A percentile compares a stretch with the other conserved stretches of the same genome.
Evolutionary conservation across 1,139 yeast species (phyloP).

Genomic region (Scheffersomyces parashehatae): DNA sequence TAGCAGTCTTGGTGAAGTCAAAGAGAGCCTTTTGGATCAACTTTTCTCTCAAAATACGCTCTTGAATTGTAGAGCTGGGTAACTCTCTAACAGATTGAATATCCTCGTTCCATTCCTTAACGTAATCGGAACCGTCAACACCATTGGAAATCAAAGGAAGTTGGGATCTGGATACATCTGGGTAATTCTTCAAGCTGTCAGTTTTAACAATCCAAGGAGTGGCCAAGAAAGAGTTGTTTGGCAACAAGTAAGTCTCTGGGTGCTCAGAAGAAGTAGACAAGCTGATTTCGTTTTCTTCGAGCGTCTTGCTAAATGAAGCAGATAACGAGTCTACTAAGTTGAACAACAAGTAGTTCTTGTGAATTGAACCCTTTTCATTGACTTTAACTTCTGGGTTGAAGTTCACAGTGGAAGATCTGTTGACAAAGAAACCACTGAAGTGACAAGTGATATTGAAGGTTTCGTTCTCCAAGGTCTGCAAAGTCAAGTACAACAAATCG

Average conservation of each 20-base stretch:
- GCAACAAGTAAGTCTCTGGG: constrained; percentile 58
- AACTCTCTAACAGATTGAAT: constrained; percentile 79
- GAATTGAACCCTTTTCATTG: constrained; percentile 37
- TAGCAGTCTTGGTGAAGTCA: constrained; percentile 77
- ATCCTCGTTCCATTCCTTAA: constrained; percentile 89
- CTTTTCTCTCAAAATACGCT: constrained; percentile 75
- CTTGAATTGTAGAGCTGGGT: constrained; percentile 57
- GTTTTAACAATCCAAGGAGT: constrained; percentile 74
- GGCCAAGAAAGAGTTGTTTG: constrained; percentile 60
- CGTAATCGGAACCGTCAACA: constrained; percentile 56
- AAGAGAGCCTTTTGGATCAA: constrained; percentile 68
- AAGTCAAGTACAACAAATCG: constrained; percentile 73
- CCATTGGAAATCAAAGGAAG: constrained; percentile 55
- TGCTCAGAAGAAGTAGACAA: constrained; percentile 49
- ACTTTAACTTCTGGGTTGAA: constrained; percentile 66
- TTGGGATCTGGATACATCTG: constrained; percentile 69
- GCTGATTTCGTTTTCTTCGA: constrained; percentile 41
- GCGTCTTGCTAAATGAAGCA: constrained; percentile 45
- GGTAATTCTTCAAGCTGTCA: constrained; percentile 24
- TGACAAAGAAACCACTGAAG: constrained; percentile 75
- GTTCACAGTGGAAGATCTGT: constrained; percentile 62
- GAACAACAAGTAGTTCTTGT: constrained; percentile 49
- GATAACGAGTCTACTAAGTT: constrained; percentile 56
- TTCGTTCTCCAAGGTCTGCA: constrained; percentile 81
- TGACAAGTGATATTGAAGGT: constrained; percentile 76